These are phyloP conservation scores for Novymonas esmeraldas DNA, from an alignment of 208 protist genomes.

Conservation along the genomic window DNA sequence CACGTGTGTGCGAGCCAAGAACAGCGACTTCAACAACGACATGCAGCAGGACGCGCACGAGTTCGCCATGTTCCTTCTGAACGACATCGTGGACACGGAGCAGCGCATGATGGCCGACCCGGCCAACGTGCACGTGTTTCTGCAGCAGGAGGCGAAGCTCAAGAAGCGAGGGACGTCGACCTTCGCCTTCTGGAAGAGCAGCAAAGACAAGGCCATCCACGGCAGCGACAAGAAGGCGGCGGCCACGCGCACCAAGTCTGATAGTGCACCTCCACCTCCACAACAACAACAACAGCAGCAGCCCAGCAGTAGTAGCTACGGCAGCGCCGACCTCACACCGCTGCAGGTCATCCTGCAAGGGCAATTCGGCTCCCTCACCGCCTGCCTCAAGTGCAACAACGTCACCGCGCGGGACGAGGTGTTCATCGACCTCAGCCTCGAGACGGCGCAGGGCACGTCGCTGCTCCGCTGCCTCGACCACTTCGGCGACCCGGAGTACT, in stretches of 20 bases:
- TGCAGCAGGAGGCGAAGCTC: slow-evolving; percentile 36
- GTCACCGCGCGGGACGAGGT: slow-evolving; percentile 64
- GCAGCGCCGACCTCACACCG: slow-evolving; percentile 38
- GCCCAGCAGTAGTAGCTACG: too few species aligned
- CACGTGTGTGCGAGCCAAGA: slow-evolving; percentile 46
- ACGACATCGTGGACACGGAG: slow-evolving; percentile 83
- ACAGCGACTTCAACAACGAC: slow-evolving; percentile 73
- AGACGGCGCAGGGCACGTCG: slow-evolving; percentile 80
- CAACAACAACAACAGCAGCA: too few species aligned
- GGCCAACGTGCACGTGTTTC: slow-evolving; percentile 59
- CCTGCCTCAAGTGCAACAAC: slow-evolving; percentile 76
- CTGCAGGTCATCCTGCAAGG: slow-evolving; percentile 81
- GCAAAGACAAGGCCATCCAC: slow-evolving; percentile 29
- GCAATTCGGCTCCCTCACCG: slow-evolving; percentile 73
- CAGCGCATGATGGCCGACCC: slow-evolving; percentile 70
- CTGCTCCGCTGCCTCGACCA: slow-evolving; percentile 76
- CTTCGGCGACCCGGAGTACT: slow-evolving; percentile 78
- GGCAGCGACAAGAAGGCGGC: slow-evolving; percentile 18
- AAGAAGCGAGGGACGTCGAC: slow-evolving; percentile 41
- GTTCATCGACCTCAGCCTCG: slow-evolving; percentile 87
- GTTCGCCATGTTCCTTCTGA: slow-evolving; percentile 89
- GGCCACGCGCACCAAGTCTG: background rate
- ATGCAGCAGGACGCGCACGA: slow-evolving; percentile 93
- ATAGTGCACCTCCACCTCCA: too few species aligned
- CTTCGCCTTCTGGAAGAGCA: slow-evolving; percentile 51